Evolutionary conservation across 2,329 filamentous ascomycete species (phyloP).

Genomic region (Ceratocystis colombiana): DNA sequence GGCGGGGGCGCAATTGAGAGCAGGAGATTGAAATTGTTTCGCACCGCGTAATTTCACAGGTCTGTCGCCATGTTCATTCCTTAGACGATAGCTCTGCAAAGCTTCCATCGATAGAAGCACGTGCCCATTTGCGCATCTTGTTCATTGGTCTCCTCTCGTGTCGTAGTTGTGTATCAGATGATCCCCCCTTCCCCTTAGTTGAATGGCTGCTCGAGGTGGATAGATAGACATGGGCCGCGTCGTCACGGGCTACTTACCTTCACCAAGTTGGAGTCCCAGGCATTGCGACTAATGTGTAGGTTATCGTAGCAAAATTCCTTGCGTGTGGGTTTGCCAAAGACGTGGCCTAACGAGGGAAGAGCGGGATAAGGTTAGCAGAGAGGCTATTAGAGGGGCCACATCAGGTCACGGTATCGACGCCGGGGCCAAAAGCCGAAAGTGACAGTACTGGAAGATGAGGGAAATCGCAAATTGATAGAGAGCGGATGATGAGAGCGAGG

Average conservation of each 20-base stretch:
- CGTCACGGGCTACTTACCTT: constrained; percentile 53
- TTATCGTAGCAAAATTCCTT: constrained; percentile 99
- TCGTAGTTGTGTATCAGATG: not conserved
- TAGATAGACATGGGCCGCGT: too few relatives aligned
- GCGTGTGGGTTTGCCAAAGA: constrained; percentile 90
- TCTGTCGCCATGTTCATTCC: too few relatives aligned
- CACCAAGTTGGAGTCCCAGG: constrained; percentile 97
- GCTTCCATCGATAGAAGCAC: not conserved
- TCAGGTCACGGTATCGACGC: not conserved
- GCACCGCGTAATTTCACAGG: too few relatives aligned
- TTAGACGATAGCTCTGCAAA: too few relatives aligned
- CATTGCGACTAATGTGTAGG: constrained; percentile 91
- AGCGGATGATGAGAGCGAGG: not conserved
- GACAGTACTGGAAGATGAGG: not conserved
- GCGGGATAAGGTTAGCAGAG: constrained; percentile 28
- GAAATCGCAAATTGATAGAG: constrained; percentile 21
- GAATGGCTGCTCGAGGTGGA: not conserved
- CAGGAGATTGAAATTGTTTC: too few relatives aligned
- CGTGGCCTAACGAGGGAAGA: constrained; percentile 59
- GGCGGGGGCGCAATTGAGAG: too few relatives aligned
- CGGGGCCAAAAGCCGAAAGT: not conserved
- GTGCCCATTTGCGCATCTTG: not conserved
- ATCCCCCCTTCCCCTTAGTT: not conserved
- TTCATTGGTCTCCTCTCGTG: not conserved
- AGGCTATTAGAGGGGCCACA: not conserved